These are phyloP conservation scores for Hypoxylon fragiforme DNA, from an alignment of 495 filamentous ascomycete species.

Conservation along the genomic window DNA sequence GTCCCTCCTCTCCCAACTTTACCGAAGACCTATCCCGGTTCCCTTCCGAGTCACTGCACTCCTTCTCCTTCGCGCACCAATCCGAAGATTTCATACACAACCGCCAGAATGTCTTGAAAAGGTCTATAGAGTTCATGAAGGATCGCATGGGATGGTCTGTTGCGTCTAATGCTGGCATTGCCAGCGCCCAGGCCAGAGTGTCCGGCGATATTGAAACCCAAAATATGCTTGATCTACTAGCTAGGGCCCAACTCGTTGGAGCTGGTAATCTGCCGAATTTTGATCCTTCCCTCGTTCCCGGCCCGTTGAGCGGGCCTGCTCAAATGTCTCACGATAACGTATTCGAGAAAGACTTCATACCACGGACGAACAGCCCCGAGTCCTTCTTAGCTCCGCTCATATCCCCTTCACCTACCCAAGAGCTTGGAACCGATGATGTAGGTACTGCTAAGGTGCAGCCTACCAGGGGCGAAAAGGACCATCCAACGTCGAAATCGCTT, in stretches of 20 bases:
- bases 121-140: slow-evolving; percentile 96
- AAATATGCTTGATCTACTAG: slow-evolving; percentile 85
- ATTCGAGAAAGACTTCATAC: slow-evolving; percentile 76
- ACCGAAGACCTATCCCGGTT: slow-evolving; percentile 90
- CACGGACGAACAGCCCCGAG: slow-evolving; percentile 57
- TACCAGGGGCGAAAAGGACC: slow-evolving; percentile 8
- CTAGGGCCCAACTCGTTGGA: slow-evolving; percentile 74
- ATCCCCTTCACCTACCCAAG: slow-evolving; percentile 38
- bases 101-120: slow-evolving; percentile 89
- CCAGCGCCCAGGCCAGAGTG: slow-evolving; percentile 78
- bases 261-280: slow-evolving; percentile 51
- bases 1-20: slow-evolving; percentile 70
- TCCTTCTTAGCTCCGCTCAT: slow-evolving; percentile 42
- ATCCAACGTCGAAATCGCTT: slow-evolving; percentile 1
- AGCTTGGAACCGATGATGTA: slow-evolving; percentile 8
- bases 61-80: slow-evolving; percentile 97
- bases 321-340: slow-evolving; percentile 67
- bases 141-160: slow-evolving; percentile 84
- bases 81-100: slow-evolving; percentile 88
- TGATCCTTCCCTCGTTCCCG: slow-evolving; percentile 48
- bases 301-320: slow-evolving; percentile 78
- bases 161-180: slow-evolving; percentile 59
- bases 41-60: slow-evolving; percentile 94
- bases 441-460: not conserved
- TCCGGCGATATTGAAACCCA: slow-evolving; percentile 85